Evolutionary conservation across 2,329 filamentous ascomycete genomes (phyloP), one percentile per base, ranked within the genome.

Genomic region (Microcera coccophila): DNA sequence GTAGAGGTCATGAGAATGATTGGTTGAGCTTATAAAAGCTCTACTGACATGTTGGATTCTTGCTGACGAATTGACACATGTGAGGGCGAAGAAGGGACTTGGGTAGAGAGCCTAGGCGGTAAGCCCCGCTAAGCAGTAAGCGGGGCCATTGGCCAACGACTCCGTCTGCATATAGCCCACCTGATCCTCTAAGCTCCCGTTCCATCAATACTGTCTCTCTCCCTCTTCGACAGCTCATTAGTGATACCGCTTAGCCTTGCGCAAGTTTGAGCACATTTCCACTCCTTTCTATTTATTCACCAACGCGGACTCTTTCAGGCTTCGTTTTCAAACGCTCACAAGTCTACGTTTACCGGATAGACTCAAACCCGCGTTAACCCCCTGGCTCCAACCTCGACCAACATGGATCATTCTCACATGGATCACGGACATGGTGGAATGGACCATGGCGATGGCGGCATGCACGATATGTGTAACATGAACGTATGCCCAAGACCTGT

Each of bases 401-500:
- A 39, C 36, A 74, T 74, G 70, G 69, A 73, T 43, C 71, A 74
- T 60, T 57, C 60, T 15, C 61, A 64, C 40, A 70, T 68, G 64
- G 63, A 70, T 41, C 71, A 74, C 60, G 58, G 64, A 44, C 62
- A 66, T 61, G 63, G 64, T 48, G 59, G 64, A 41, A 78, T 76
- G 71, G 79, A 74, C 49, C 79, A 84, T 58, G 74, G 74, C 46
- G 75, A 76, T 22, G 77, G 79, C 58, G 75, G 74, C 62, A 82
- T 80, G 75, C 73, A 73, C 41, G 69, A 70, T 53, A 81, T 82
- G 74, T 96, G 90, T 78, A 90, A 75, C 68, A 96, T 96, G 89
- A 95, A 90, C 68, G 90, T 91, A 71, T 60, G 84, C 31, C 22
- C 28, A 20, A n/a, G n/a, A n/a, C 11, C 4, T 21, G 20, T 12